phyloP scores from a whole-genome alignment of 192 early-diverging fungal genomes.

The Diversispora eburnea region DNA sequence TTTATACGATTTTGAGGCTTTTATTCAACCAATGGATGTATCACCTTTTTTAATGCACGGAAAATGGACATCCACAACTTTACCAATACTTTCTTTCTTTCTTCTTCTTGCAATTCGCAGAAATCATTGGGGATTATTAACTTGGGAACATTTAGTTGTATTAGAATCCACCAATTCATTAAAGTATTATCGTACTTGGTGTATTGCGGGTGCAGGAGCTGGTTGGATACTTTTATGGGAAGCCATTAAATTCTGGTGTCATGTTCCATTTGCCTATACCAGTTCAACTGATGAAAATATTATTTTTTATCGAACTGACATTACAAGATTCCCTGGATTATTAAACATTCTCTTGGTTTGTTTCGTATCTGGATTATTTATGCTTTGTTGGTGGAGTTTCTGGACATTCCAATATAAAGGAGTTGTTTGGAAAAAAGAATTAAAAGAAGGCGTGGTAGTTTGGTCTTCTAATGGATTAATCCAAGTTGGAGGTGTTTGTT shows the following conservation, averaged over 20 bases:
- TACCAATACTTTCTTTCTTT: constrained; percentile 45
- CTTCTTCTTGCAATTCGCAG: constrained; percentile 44
- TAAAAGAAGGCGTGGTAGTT: constrained; percentile 50
- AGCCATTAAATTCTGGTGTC: constrained; percentile 38
- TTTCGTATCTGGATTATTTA: constrained; percentile 42
- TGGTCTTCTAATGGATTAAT: constrained; percentile 31
- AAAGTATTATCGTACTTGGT: constrained; percentile 50
- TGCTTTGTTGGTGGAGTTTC: constrained; percentile 53
- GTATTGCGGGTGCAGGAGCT: constrained; percentile 45
- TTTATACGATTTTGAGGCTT: constrained; percentile 25
- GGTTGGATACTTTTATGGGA: constrained; percentile 48
- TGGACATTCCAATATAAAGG: constrained; percentile 58
- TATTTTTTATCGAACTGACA: constrained; percentile 34
- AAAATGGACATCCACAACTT: constrained; percentile 39
- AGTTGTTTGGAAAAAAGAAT: constrained; percentile 50
- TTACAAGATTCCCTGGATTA: constrained; percentile 35
- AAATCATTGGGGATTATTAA: constrained; percentile 54
- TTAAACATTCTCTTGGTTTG: constrained; percentile 41
- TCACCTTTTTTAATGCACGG: constrained; percentile 44
- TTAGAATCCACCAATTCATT: constrained; percentile 42
- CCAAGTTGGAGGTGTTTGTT: constrained; percentile 1
- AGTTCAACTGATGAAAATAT: not conserved
- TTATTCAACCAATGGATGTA: constrained; percentile 29
- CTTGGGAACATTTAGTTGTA: constrained; percentile 49
- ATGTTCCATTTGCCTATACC: constrained; percentile 28